Evolutionary conservation across 768 basidiomycete genomes (phyloP).

Genomic region (Leccinum imitatum): DNA sequence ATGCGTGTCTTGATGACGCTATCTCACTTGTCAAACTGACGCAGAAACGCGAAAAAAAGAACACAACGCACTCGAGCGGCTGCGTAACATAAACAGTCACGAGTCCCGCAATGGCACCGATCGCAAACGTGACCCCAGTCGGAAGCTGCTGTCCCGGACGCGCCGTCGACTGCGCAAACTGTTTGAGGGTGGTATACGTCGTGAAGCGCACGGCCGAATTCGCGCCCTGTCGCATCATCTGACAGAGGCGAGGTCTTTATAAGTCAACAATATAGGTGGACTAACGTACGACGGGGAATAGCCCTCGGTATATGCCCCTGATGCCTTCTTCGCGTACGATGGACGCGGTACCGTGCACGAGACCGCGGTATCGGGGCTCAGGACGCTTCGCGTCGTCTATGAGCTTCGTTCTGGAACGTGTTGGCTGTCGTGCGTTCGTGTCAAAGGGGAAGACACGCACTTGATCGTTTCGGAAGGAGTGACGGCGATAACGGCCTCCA

Average conservation of each 20-base stretch:
- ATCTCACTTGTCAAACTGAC: slow-evolving; percentile 4
- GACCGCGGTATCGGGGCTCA: slow-evolving; percentile 80
- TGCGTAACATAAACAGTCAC: slow-evolving; percentile 93
- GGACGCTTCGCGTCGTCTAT: slow-evolving; percentile 91
- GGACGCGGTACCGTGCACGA: slow-evolving; percentile 76
- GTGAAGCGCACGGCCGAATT: slow-evolving; percentile 97
- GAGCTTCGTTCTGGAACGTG: slow-evolving; percentile 82
- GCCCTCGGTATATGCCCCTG: slow-evolving; percentile 80
- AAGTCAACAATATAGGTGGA: neutral
- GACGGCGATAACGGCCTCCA: slow-evolving; percentile 90
- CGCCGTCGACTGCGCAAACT: slow-evolving; percentile 82
- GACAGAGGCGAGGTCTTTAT: neutral
- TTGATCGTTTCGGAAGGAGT: slow-evolving; percentile 99
- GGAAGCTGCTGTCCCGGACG: slow-evolving; percentile 85
- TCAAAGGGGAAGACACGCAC: slow-evolving; percentile 43
- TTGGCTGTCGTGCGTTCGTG: neutral
- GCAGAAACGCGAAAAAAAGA: neutral
- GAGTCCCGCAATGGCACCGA: slow-evolving; percentile 90
- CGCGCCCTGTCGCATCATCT: slow-evolving; percentile 98
- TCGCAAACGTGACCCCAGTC: slow-evolving; percentile 86
- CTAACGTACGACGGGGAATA: slow-evolving; percentile 84
- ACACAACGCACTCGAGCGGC: slow-evolving; percentile 66
- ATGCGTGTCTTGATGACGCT: slow-evolving; percentile 98
- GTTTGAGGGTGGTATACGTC: slow-evolving; percentile 91
- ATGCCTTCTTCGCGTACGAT: slow-evolving; percentile 89